Conservation (phyloP, 305 asterid genomes). For the Striga hermonthica region DNA sequence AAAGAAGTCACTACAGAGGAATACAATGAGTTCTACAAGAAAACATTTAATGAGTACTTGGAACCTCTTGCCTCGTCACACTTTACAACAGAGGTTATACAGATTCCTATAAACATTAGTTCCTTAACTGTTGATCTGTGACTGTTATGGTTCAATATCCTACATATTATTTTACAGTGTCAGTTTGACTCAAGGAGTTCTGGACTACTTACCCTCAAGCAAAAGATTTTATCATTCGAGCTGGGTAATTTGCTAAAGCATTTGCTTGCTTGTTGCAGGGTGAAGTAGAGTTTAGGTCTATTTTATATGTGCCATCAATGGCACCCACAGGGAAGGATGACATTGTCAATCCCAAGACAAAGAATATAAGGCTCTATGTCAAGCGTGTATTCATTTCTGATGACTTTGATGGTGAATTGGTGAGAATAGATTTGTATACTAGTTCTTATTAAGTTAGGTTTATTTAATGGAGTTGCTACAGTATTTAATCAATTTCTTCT, state of each 20-base stretch:
- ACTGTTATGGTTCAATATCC: slow-evolving; percentile 13
- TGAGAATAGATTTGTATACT: slow-evolving; percentile 38
- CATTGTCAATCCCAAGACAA: slow-evolving; percentile 76
- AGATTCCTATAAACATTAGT: slow-evolving; percentile 2
- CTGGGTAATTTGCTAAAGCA: slow-evolving; percentile 8
- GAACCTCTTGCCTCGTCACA: slow-evolving; percentile 98
- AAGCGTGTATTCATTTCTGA: slow-evolving; percentile 94
- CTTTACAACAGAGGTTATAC: slow-evolving; percentile 89
- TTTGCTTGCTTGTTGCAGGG: slow-evolving; percentile 54
- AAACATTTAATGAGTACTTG: slow-evolving; percentile 78
- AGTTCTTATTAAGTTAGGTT: neutral
- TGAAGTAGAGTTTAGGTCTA: slow-evolving; percentile 93
- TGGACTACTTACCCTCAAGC: neutral
- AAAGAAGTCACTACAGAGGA: slow-evolving; percentile 91
- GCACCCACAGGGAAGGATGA: slow-evolving; percentile 82
- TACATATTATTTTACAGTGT: neutral
- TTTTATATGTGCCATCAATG: slow-evolving; percentile 78
- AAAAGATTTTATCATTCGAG: slow-evolving; percentile 1
- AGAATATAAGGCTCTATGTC: slow-evolving; percentile 86
- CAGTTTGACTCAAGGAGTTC: neutral
- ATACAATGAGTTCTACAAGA: slow-evolving; percentile 87
- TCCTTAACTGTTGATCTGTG: neutral
- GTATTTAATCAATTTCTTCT: slow-evolving; percentile 28
- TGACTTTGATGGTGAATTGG: slow-evolving; percentile 99
- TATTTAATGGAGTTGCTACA: slow-evolving; percentile 10